phyloP scores from a whole-genome alignment of 2,329 filamentous ascomycete genomes.

The Aspergillus pseudonomiae region DNA sequence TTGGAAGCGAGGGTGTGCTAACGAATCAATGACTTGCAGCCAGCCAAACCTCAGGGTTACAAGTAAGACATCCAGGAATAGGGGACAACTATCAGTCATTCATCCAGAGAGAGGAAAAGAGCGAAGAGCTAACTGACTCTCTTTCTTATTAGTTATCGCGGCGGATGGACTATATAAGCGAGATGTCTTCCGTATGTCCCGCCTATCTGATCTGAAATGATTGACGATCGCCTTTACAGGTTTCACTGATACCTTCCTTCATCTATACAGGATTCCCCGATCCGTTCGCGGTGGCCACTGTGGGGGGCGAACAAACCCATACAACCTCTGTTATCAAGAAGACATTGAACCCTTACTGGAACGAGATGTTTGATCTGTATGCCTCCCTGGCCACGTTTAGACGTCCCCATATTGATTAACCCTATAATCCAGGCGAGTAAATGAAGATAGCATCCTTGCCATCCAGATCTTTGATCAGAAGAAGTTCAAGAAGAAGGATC shows the following conservation, averaged over 20 bases:
- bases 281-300: constrained; percentile 94
- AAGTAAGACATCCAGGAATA: constrained; percentile 59
- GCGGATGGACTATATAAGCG: constrained; percentile 98
- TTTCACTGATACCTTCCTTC: constrained; percentile 16
- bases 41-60: constrained; percentile 90
- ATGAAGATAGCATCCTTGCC: constrained; percentile 93
- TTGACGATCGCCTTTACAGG: constrained; percentile 5
- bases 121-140: background rate
- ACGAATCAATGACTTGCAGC: constrained; percentile 47
- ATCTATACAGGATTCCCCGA: constrained; percentile 79
- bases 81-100: background rate
- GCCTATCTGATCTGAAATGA: constrained; percentile 1
- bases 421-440: constrained; percentile 68
- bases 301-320: constrained; percentile 96
- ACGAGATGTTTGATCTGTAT: constrained; percentile 98
- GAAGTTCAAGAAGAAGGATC: constrained; percentile 99
- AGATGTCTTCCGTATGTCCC: constrained; percentile 91
- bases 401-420: constrained; percentile 16
- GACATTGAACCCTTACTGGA: constrained; percentile 99
- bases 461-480: constrained; percentile 99
- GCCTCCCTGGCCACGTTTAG: background rate
- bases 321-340: constrained; percentile 98
- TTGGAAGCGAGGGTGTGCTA: constrained; percentile 16
- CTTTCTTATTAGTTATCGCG: constrained; percentile 76
- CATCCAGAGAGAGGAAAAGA: background rate